These are phyloP conservation scores for Nicotiana sylvestris DNA, from an alignment of 257 asterid genomes.

Conservation along the genomic window DNA sequence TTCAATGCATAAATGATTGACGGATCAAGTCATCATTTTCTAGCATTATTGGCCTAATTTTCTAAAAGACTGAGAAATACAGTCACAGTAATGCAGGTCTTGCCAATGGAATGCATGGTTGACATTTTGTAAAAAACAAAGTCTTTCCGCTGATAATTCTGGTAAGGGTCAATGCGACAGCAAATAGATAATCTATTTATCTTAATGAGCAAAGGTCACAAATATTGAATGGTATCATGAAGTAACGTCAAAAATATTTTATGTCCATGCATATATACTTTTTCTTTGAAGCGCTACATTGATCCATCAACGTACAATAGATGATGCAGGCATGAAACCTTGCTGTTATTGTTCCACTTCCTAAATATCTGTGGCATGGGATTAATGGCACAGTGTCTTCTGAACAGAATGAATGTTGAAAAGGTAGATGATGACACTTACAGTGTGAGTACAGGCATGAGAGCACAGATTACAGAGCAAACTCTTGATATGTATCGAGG, in stretches of 20 bases:
- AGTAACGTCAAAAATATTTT: neutral
- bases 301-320: neutral
- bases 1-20: neutral
- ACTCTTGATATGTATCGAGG: constrained; percentile 88
- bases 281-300: neutral
- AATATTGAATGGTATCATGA: constrained; percentile 6
- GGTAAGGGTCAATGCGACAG: neutral
- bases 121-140: neutral
- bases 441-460: constrained; percentile 90
- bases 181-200: neutral
- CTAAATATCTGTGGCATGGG: neutral
- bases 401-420: neutral
- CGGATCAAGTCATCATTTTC: neutral
- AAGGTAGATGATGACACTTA: constrained; percentile 43
- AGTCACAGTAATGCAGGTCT: neutral
- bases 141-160: neutral
- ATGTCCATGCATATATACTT: neutral
- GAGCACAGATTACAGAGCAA: constrained; percentile 71
- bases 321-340: neutral
- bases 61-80: neutral
- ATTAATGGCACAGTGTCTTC: neutral
- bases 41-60: neutral
- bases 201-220: neutral
- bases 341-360: neutral
- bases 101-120: neutral